Evolutionary conservation across 352 stramenopile genomes (phyloP), one percentile per base, ranked within the genome.

Genomic region (Lagenidium sp.): DNA sequence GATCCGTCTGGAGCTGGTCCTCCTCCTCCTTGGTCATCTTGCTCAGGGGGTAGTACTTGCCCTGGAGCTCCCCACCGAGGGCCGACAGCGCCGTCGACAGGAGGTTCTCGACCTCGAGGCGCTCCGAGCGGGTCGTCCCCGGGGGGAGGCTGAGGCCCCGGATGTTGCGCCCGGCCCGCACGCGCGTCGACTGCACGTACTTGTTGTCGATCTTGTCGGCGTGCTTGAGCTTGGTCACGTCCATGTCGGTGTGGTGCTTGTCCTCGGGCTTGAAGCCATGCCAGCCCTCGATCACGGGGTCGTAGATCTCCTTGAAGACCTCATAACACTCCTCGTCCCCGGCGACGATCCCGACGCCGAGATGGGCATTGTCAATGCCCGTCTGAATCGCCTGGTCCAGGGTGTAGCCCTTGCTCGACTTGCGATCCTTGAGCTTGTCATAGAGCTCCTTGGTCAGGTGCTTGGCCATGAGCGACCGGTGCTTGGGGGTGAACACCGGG

Each of bases 111-210:
- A 97, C 65, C 44, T 89, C 60, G 6, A 74, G 60, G 23, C 91
- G 75, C 47, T 96, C 83, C 13, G 62, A 64, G 23, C 90, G 70
- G 8, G 81, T 90, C 41, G 91, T 96, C 3, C 83, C 82, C 2
- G 88, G 71, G 6, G 88, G 87, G 32, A 98, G 74, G 29, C 67
- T 71, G 34, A 96, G 76, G 8, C 88, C 87, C 26, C 85, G 75
- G 29, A 98, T 83, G 36, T 88, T 96, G 31, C 92, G 66, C 0
- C 89, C 88, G 12, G 94, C 78, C 39, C 92, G 82, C 38, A 98
- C 92, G 22, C 92, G 81, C 7, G 92, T 97, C 28, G 87, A 96
- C 31, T 94, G 55, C 35, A 98, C 89, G 48, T 97, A 98, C 8
- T 26, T 53, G 36, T 68, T 74, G 47, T 80, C 66, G 34, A 87